Evolutionary conservation across 768 basidiomycete species (phyloP).

Genomic region (Russula earlei): DNA sequence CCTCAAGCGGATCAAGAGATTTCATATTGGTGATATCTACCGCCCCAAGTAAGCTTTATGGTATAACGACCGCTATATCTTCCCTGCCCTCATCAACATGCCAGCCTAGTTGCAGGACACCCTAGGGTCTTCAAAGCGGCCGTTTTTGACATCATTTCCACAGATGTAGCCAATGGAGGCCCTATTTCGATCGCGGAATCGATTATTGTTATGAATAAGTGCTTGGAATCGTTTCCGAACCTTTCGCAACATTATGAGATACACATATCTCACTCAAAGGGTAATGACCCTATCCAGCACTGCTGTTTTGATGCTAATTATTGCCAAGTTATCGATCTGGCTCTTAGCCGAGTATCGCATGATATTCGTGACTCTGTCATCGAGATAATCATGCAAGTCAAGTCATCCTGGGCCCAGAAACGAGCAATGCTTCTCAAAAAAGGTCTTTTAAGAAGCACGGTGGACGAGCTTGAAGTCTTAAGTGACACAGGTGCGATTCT

Average conservation of each 20-base stretch:
- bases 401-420: constrained; percentile 59
- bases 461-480: constrained; percentile 68
- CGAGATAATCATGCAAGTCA: constrained; percentile 57
- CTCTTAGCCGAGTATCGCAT: constrained; percentile 51
- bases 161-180: constrained; percentile 53
- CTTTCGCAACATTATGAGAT: constrained; percentile 61
- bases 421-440: constrained; percentile 60
- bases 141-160: constrained; percentile 76
- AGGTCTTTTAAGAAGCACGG: constrained; percentile 52
- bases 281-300: constrained; percentile 34
- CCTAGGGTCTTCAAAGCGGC: constrained; percentile 67
- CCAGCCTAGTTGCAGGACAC: constrained; percentile 59
- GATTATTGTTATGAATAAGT: constrained; percentile 56
- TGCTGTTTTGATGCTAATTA: constrained; percentile 1
- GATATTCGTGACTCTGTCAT: constrained; percentile 46
- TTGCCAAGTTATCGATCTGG: constrained; percentile 51
- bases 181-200: constrained; percentile 67
- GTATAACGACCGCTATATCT: background rate
- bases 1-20: constrained; percentile 69
- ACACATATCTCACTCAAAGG: constrained; percentile 66
- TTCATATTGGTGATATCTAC: constrained; percentile 67
- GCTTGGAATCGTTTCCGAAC: constrained; percentile 64
- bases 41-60: constrained; percentile 44
- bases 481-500: constrained; percentile 43
- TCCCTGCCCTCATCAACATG: constrained; percentile 1